Base-by-base conservation (phyloP, 176 grass and related monocot genomes). In the Metroxylon sagu region DNA sequence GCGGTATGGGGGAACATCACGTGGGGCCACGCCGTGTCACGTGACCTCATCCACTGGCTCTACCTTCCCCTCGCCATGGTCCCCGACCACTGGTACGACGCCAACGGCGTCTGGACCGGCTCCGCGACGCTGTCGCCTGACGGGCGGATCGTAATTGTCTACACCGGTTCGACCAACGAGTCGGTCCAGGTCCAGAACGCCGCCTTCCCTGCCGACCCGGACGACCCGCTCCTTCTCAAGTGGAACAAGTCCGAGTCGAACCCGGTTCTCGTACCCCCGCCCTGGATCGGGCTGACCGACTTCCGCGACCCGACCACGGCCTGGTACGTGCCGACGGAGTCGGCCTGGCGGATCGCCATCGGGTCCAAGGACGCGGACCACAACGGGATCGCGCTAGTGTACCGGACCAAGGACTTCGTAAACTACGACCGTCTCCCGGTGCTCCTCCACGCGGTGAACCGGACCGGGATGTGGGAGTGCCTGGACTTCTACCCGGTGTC, bases 401-500 rank as follows among this genome's bases (percentile, higher is more conserved):
- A 92, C 84, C 69, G 63, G 54, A 98, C 93, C 2, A 48, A 72
- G 48, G 84, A 98, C 79, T 98, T 98, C 69, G 26, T 85, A 60
- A 56, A 16, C 56, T 98, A 92, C 69, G 85, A 90, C 58, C 67
- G 60, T 15, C 50, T 61, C 19, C 82, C 87, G 1, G n/a, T 62
- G 25, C 4, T 83, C 63, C 68, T 98, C 29, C 93, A 85, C 77
- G 78, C 39, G 56, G 93, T 98, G 29, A 17, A 2, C 0, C 73
- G 87, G 50, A 98, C 93, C 3, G 93, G 93, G 14, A 98, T 98
- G 93, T 92, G 87, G 93, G 93, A 98, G 81, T 98, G 93, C 80
- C 79, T 92, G 18, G 93, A 98, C 80, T 98, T 98, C 76, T 98
- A 74, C 70, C 93, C 87, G 49, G 93, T 98, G 50, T 60, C 93